These are phyloP conservation scores for Larix kaempferi DNA, from an alignment of 75 land plant genomes.

Conservation along the genomic window DNA sequence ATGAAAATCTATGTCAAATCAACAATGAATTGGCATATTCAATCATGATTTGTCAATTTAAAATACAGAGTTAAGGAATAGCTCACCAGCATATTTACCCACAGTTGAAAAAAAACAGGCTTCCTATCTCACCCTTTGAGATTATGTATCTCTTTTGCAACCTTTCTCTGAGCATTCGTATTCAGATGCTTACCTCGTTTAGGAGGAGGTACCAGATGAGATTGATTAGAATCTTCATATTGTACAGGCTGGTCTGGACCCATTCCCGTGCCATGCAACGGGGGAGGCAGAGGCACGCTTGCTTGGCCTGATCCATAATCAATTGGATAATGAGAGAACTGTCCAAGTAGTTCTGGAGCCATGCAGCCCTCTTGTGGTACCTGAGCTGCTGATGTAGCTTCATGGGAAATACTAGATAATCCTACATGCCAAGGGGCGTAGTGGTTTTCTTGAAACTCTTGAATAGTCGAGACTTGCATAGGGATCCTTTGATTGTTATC, in stretches of 20 bases:
- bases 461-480: slow-evolving; percentile 6
- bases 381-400: slow-evolving; percentile 9
- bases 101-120: not conserved
- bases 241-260: slow-evolving; percentile 6
- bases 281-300: slow-evolving; percentile 2
- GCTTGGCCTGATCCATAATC: not conserved
- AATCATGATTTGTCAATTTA: not conserved
- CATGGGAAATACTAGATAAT: slow-evolving; percentile 3
- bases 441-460: slow-evolving; percentile 20
- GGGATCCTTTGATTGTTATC: slow-evolving; percentile 21
- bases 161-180: slow-evolving; percentile 1
- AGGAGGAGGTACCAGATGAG: not conserved
- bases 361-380: slow-evolving; percentile 15
- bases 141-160: slow-evolving; percentile 4
- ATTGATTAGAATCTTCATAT: slow-evolving; percentile 1
- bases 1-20: not conserved
- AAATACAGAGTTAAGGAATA: not conserved
- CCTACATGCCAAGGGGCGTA: slow-evolving; percentile 41
- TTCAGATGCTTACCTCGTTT: slow-evolving; percentile 3
- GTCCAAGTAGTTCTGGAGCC: slow-evolving; percentile 5
- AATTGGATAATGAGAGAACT: slow-evolving; percentile 9
- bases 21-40: not conserved
- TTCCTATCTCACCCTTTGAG: slow-evolving; percentile 7
- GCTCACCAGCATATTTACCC: not conserved
- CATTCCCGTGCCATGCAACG: not conserved